Percentiles rank a stretch among this genome's conserved stretches.
Evolutionary conservation across 2,329 filamentous ascomycete genomes (phyloP).

Genomic region (Ustulina deusta): DNA sequence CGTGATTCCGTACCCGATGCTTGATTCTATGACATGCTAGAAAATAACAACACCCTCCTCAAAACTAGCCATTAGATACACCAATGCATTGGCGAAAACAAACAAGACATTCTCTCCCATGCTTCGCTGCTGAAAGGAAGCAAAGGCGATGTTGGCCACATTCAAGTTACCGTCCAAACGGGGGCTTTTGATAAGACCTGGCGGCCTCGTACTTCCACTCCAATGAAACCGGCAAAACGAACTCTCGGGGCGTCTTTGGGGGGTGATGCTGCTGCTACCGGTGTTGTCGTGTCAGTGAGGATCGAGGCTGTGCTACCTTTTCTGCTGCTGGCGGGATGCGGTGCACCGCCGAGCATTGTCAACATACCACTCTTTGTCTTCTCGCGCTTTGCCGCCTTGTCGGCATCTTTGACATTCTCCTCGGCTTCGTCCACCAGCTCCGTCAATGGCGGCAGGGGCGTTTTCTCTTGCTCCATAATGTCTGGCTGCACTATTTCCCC

Average conservation of each 20-base stretch:
- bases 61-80: slow-evolving; percentile 7
- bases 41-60: slow-evolving; percentile 15
- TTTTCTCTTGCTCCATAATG: slow-evolving; percentile 89
- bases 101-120: background rate
- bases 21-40: slow-evolving; percentile 36
- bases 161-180: slow-evolving; percentile 70
- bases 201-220: slow-evolving; percentile 79
- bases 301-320: slow-evolving; percentile 54
- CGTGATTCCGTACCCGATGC: slow-evolving; percentile 27
- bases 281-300: slow-evolving; percentile 57
- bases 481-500: slow-evolving; percentile 76
- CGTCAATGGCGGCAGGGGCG: slow-evolving; percentile 70
- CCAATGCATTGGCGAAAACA: background rate
- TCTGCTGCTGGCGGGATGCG: slow-evolving; percentile 49
- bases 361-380: slow-evolving; percentile 64
- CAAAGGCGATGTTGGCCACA: background rate
- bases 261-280: slow-evolving; percentile 50
- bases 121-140: slow-evolving; percentile 11
- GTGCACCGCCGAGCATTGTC: slow-evolving; percentile 49
- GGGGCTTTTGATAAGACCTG: slow-evolving; percentile 82
- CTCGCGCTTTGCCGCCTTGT: slow-evolving; percentile 54
- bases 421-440: slow-evolving; percentile 55
- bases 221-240: slow-evolving; percentile 80
- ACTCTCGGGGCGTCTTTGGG: slow-evolving; percentile 68
- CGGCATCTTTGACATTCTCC: slow-evolving; percentile 55